Base-by-base conservation (phyloP, 163 green algal genomes). In the Scenedesmus sp. region DNA sequence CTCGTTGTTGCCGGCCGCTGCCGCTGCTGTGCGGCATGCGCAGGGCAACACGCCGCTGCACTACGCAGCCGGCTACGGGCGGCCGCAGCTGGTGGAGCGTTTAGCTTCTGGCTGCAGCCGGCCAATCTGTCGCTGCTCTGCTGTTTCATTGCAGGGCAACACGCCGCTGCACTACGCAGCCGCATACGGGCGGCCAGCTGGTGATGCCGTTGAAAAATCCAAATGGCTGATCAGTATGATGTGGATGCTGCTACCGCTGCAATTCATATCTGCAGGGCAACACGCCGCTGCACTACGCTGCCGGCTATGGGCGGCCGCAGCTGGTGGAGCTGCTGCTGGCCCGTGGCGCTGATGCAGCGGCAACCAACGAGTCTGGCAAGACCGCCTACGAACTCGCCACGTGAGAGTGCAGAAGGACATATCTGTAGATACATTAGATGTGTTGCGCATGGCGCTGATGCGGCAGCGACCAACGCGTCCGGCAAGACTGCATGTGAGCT, bases 1-100 rank as follows among this genome's bases (percentile, higher is more conserved):
- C 34, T 46, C 34, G 34, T 46, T 46, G 34, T 46, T 46, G 34
- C 34, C 34, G 34, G 34, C 34, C 34, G 34, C 34, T 46, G 34
- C 34, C 34, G 34, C 0, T 46, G 34, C 34, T 46, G 34, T 46
- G 34, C 34, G 34, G 34, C 34, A 46, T 46, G 34, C 34, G 34
- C 34, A 46, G 34, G 84, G 83, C 13, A 88, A 88, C 83, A 88
- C 83, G 4, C 83, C 83, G 1, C 91, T 97, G 86, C 94, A 96
- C 82, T 97, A 97, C 87, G 94, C 95, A 8, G 93, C 93, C 7
- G 94, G 95, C 10, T 98, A 98, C 82, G 96, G 96, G 1, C 91
- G 96, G 1, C 55, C 67, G 60, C 88, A 89, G 13, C 83, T 95
- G 67, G 93, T 95, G 64, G 2, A 46, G 34, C 34, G 34, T 46